Base-by-base conservation (phyloP, 768 basidiomycete genomes). In the Megacollybia marginata region DNA sequence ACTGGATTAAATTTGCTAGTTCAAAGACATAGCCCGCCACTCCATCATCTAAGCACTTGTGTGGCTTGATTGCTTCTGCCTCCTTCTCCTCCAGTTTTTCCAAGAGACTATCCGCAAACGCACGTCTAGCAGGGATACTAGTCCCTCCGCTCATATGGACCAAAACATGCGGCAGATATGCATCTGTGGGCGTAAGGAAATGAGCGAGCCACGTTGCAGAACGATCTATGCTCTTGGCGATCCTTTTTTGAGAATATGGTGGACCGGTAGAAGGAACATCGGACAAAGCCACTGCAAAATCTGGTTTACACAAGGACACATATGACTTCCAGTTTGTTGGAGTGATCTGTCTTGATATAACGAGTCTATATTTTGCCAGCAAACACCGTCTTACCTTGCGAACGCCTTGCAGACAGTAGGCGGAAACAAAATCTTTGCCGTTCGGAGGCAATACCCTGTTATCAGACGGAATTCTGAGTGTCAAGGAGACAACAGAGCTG, bases 231-330 rank as follows among this genome's bases (percentile, higher is more conserved):
- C 83, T 83, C 60, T 90, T 92, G 23, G 77, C 82, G 5, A 83
- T 63, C 2, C 90, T 79, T 54, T 87, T 91, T 59, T 92, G 90
- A 4, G 88, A 90, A 52, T 80, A 75, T 0, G 85, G 79, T 0
- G 79, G 75, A 3, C 68, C 54, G 0, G 84, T 84, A 59, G 78
- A 80, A 0, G 88, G 85, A 0, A 70, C 80, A 51, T 92, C 89
- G 1, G 79, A 72, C 13, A 92, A 70, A 0, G 88, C 81, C 46
- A 88, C 70, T 11, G 87, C 78, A 13, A 91, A 50, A 55, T 92
- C 88, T 1, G 88, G 87, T 18, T 72, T 68, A 57, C 76, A 79
- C 3, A 71, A 61, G n/a, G 61, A 55, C 4, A 71, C 71, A 51
- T 85, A 81, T 0, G 64, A 57, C 10, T 70, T 70, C 82, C 85